These are phyloP conservation scores for Pseudozyma sp. DNA, from an alignment of 1,284 basidiomycete species.

Conservation along the genomic window DNA sequence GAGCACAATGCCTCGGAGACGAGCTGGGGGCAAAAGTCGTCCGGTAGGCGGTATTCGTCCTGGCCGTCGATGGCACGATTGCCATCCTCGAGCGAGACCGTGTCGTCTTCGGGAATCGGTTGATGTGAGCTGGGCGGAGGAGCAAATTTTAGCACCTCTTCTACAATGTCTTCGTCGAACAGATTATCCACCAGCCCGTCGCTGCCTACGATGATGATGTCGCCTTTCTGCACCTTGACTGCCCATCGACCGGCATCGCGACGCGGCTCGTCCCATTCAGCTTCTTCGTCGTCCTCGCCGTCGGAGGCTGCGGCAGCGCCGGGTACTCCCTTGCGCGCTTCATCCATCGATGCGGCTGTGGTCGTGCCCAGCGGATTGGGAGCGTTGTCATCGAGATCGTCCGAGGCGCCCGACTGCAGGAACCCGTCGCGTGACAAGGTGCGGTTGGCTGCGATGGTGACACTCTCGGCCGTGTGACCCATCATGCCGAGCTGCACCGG, in stretches of 20 bases:
- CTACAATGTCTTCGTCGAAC: constrained; percentile 93
- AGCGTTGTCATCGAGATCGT: constrained; percentile 53
- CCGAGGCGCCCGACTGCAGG: constrained; percentile 51
- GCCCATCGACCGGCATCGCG: constrained; percentile 78
- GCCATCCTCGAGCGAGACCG: constrained; percentile 15
- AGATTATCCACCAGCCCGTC: constrained; percentile 94
- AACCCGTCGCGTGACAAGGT: constrained; percentile 53
- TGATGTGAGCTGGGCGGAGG: constrained; percentile 32
- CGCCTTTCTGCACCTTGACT: constrained; percentile 83
- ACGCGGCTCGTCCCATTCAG: constrained; percentile 62
- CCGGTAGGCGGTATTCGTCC: constrained; percentile 37
- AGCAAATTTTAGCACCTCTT: constrained; percentile 80
- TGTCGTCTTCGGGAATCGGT: constrained; percentile 24
- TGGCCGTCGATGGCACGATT: constrained; percentile 20
- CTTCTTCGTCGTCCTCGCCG: constrained; percentile 47
- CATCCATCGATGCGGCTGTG: constrained; percentile 38
- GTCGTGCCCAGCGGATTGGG: constrained; percentile 48
- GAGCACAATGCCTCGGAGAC: constrained; percentile 72
- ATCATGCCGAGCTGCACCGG: constrained; percentile 86
- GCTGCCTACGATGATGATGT: constrained; percentile 87
- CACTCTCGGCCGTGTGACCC: constrained; percentile 77
- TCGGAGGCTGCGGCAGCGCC: constrained; percentile 10
- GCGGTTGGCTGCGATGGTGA: constrained; percentile 68
- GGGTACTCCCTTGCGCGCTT: constrained; percentile 31
- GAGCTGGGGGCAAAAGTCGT: constrained; percentile 71